A percentile compares a stretch with the other conserved stretches of the same genome.
phyloP scores from a whole-genome alignment of 257 asterid species.

The Coffea eugenioides region DNA sequence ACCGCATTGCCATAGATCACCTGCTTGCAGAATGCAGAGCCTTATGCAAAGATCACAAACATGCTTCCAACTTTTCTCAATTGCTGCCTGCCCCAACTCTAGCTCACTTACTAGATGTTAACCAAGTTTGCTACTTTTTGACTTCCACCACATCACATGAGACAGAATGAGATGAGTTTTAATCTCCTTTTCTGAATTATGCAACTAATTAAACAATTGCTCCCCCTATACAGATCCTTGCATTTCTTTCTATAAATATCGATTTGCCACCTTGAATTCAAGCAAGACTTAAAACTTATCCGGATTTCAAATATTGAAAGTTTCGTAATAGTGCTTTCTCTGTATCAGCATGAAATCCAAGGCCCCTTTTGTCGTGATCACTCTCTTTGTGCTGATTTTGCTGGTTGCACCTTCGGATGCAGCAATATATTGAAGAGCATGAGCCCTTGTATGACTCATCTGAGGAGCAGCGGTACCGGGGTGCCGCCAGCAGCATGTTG shows the following conservation, averaged over 20 bases:
- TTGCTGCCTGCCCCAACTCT: not conserved
- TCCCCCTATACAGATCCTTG: not conserved
- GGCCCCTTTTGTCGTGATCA: not conserved
- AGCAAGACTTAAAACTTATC: not conserved
- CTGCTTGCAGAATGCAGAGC: not conserved
- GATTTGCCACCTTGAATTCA: not conserved
- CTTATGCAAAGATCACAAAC: not conserved
- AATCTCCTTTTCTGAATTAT: no score
- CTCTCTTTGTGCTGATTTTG: constrained; percentile 4
- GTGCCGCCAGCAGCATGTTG: constrained; percentile 62
- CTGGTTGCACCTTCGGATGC: constrained; percentile 25
- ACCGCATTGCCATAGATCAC: not conserved
- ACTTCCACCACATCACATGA: not conserved
- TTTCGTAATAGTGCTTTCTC: no score
- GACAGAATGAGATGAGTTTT: not conserved
- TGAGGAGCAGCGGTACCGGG: constrained; percentile 49
- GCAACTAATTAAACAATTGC: not conserved
- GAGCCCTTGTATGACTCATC: constrained; percentile 48
- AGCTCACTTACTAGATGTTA: not conserved
- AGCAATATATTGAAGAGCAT: constrained; percentile 48
- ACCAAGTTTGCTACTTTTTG: not conserved
- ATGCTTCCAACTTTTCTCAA: not conserved
- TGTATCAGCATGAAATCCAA: not conserved
- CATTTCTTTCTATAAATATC: not conserved
- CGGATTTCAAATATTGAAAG: no score